Conservation (phyloP, 1,139 yeast genomes). For the Arxiozyma slooffiae region DNA sequence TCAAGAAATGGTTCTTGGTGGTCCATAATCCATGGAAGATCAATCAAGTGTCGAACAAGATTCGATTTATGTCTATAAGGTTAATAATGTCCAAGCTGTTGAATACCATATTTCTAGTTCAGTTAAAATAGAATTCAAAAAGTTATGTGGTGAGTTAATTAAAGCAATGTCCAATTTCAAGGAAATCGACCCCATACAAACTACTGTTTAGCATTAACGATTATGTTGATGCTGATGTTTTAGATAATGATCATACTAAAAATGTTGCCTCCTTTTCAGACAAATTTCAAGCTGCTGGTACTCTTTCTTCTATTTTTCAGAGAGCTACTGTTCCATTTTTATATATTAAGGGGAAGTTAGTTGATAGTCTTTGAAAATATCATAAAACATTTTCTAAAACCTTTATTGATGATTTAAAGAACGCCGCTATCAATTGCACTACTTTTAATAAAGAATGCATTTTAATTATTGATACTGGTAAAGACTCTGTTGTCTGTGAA, state of each 20-base stretch:
- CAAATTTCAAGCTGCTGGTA: constrained; percentile 56
- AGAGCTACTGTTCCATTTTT: constrained; percentile 90
- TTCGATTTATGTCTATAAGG: constrained; percentile 73
- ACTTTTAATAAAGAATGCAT: constrained; percentile 84
- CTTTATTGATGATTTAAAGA: constrained; percentile 84
- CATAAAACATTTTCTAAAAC: constrained; percentile 66
- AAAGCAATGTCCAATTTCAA: constrained; percentile 59
- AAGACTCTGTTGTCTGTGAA: constrained; percentile 97
- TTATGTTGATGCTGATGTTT: constrained; percentile 36
- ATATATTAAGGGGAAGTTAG: constrained; percentile 71
- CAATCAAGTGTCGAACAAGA: constrained; percentile 76
- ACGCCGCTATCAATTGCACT: constrained; percentile 87
- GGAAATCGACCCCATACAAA: constrained; percentile 45
- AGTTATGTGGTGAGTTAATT: constrained; percentile 68
- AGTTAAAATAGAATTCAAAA: constrained; percentile 69
- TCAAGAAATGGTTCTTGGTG: constrained; percentile 93
- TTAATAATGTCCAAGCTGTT: constrained; percentile 56
- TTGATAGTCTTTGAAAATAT: constrained; percentile 72
- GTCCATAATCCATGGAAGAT: constrained; percentile 56
- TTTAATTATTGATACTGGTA: constrained; percentile 96
- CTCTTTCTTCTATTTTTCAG: constrained; percentile 64
- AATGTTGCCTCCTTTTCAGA: constrained; percentile 80
- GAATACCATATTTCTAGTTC: constrained; percentile 38
- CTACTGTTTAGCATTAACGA: constrained; percentile 33
- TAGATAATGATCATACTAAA: constrained; percentile 56